These are phyloP conservation scores for Zygosaccharomyces siamensis DNA, from an alignment of 805 yeast genomes.

Conservation along the genomic window DNA sequence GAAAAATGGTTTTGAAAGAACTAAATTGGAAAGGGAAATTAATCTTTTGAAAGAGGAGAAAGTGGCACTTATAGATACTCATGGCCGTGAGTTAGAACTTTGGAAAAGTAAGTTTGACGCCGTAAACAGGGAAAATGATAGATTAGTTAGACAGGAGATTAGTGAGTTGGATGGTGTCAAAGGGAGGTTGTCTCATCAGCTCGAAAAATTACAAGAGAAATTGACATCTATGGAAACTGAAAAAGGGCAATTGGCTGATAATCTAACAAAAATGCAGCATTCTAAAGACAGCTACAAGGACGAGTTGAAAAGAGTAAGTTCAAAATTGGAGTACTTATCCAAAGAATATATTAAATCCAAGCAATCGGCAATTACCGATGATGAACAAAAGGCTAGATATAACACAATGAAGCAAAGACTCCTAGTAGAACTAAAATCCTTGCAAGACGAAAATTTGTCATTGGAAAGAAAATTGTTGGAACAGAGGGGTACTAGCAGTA, in stretches of 20 bases:
- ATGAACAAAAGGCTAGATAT: constrained; percentile 16
- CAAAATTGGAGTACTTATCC: constrained; percentile 28
- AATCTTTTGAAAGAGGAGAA: constrained; percentile 17
- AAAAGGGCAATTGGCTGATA: constrained; percentile 21
- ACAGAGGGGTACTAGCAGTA: constrained; percentile 9
- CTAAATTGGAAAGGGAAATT: constrained; percentile 16
- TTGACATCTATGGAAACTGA: constrained; percentile 11
- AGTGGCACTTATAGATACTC: constrained; percentile 16
- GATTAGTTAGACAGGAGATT: constrained; percentile 13
- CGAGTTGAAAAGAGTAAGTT: constrained; percentile 32
- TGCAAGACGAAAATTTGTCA: constrained; percentile 28
- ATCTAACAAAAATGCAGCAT: constrained; percentile 18
- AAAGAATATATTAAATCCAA: constrained; percentile 23
- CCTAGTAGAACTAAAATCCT: constrained; percentile 20
- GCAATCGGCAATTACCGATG: background rate
- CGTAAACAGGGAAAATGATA: constrained; percentile 19
- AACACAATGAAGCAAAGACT: constrained; percentile 22
- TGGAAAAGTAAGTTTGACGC: constrained; percentile 17
- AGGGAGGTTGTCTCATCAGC: constrained; percentile 12
- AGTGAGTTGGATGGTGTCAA: constrained; percentile 13
- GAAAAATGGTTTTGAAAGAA: constrained; percentile 13
- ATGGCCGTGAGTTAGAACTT: constrained; percentile 15
- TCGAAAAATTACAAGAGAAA: constrained; percentile 14
- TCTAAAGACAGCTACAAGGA: constrained; percentile 28
- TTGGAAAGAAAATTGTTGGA: constrained; percentile 18